Percentiles rank a stretch among this genome's conserved stretches.
Conservation (phyloP, 2,329 filamentous ascomycete species). For the Trichoderma sp. region DNA sequence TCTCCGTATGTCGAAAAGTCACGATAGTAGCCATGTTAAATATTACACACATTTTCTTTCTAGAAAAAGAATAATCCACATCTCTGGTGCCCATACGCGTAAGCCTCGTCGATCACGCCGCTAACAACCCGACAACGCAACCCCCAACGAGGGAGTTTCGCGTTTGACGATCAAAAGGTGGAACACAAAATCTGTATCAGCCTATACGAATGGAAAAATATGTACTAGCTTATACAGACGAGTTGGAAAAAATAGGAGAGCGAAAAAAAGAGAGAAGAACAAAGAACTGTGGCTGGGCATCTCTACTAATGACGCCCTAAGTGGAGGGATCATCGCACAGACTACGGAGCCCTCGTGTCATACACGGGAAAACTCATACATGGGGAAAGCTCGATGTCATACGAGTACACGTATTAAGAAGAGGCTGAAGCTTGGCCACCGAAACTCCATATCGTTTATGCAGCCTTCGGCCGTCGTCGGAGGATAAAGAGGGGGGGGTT, state of each 20-base stretch:
- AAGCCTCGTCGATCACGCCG: not conserved
- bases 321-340: not conserved
- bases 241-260: not conserved
- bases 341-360: not conserved
- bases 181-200: not conserved
- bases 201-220: too few species aligned
- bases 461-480: not conserved
- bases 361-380: not conserved
- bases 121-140: not conserved
- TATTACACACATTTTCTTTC: not conserved
- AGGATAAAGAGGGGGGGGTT: not conserved
- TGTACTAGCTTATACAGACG: too few species aligned
- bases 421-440: not conserved
- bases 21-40: not conserved
- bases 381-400: not conserved
- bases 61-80: not conserved
- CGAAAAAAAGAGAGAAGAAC: not conserved
- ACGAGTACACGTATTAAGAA: not conserved
- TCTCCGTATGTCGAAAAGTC: not conserved
- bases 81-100: not conserved
- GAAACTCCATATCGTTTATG: not conserved
- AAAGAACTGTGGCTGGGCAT: not conserved
- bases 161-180: not conserved
- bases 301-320: not conserved
- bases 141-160: not conserved